Conservation (phyloP, 2,329 filamentous ascomycete species). For the Microdochium paspali region DNA sequence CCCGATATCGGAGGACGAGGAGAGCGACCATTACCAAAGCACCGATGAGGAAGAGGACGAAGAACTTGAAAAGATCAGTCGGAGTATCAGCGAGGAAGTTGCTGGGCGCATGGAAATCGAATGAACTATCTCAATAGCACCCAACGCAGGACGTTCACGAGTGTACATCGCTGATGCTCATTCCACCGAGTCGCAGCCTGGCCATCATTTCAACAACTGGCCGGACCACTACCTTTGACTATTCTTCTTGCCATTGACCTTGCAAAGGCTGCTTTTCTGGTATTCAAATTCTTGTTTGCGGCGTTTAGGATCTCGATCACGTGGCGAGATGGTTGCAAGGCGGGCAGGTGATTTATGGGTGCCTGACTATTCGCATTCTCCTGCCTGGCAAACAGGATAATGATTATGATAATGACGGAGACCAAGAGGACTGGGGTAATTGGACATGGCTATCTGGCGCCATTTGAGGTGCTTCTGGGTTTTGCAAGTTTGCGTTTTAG, state of each 20-base stretch:
- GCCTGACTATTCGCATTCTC: neutral
- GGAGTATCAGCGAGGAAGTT: constrained; percentile 54
- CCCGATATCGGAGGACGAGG: constrained; percentile 37
- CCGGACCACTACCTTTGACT: constrained; percentile 1
- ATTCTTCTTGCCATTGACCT: neutral
- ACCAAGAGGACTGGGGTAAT: neutral
- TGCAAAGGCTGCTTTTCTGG: neutral
- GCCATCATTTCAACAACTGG: constrained; percentile 15
- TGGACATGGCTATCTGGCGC: neutral
- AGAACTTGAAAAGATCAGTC: constrained; percentile 28
- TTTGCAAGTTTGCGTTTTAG: too few species aligned
- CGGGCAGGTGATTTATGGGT: neutral
- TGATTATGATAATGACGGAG: neutral
- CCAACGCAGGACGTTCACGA: neutral
- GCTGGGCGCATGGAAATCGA: constrained; percentile 55
- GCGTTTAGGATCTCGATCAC: neutral
- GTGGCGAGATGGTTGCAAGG: neutral
- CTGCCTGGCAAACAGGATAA: neutral
- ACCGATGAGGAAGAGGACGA: constrained; percentile 29
- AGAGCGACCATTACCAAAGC: constrained; percentile 35
- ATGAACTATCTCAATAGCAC: neutral
- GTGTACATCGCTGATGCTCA: constrained; percentile 30
- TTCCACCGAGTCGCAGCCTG: constrained; percentile 48
- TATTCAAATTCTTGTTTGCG: neutral
- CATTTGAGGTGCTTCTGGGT: too few species aligned